These are phyloP conservation scores for Boletus rufocinnamomeus DNA, from an alignment of 768 basidiomycete genomes.

Conservation along the genomic window DNA sequence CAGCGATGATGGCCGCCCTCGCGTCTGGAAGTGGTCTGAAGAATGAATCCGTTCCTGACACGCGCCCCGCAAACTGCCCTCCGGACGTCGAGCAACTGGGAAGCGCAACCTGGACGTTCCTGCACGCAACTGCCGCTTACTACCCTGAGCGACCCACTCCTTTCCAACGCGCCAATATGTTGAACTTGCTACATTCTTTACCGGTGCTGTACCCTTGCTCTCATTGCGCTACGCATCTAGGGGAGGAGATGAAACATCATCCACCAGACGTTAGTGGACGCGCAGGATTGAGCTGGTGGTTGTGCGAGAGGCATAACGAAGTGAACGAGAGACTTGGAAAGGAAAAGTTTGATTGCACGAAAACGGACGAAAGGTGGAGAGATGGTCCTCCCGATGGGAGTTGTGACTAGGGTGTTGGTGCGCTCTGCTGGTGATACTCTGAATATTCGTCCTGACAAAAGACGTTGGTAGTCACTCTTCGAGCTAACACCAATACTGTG, in stretches of 20 bases:
- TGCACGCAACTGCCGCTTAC: slow-evolving; percentile 94
- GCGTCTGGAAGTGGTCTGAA: slow-evolving; percentile 33
- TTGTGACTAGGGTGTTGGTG: slow-evolving; percentile 63
- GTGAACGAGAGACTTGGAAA: slow-evolving; percentile 90
- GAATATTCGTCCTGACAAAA: slow-evolving; percentile 1
- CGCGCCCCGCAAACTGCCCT: slow-evolving; percentile 71
- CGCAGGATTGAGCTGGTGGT: slow-evolving; percentile 72
- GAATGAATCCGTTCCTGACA: slow-evolving; percentile 34
- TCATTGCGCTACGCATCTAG: slow-evolving; percentile 83
- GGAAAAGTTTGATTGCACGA: slow-evolving; percentile 76
- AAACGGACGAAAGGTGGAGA: slow-evolving; percentile 87
- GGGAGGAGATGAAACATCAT: slow-evolving; percentile 58
- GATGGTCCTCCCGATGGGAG: slow-evolving; percentile 87
- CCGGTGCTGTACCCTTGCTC: slow-evolving; percentile 88
- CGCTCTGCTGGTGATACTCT: not conserved
- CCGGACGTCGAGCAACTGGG: slow-evolving; percentile 90
- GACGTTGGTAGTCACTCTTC: not conserved
- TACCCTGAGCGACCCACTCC: slow-evolving; percentile 83
- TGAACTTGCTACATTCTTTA: slow-evolving; percentile 71
- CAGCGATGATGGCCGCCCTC: slow-evolving; percentile 37
- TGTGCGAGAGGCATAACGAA: slow-evolving; percentile 91
- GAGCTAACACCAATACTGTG: not conserved
- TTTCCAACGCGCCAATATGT: slow-evolving; percentile 80
- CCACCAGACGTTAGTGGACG: slow-evolving; percentile 82
- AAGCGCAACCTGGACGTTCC: slow-evolving; percentile 93